Conservation (phyloP, 495 filamentous ascomycete genomes). For the Hyaloscypha bicolor region DNA sequence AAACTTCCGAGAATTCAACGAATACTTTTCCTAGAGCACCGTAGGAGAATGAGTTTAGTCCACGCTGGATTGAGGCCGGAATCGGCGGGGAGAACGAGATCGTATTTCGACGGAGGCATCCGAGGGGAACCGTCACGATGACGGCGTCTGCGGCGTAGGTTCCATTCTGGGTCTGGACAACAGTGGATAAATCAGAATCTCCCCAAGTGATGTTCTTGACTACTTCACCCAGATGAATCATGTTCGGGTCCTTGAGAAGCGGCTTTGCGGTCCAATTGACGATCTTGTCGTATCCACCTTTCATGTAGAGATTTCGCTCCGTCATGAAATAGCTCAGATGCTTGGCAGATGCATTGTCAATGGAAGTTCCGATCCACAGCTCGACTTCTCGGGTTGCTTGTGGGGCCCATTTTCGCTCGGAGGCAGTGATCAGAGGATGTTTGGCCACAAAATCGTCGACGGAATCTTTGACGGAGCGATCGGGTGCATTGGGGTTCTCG, state of each 20-base stretch:
- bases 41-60: conserved; percentile 22
- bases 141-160: conserved; percentile 21
- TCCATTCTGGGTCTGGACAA: conserved; percentile 5
- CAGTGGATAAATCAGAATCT: conserved; percentile 8
- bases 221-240: conserved; percentile 19
- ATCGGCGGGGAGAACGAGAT: conserved; percentile 18
- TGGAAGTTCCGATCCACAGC: conserved; percentile 26
- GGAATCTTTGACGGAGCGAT: conserved; percentile 24
- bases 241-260: conserved; percentile 20
- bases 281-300: conserved; percentile 29
- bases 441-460: conserved; percentile 22
- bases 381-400: conserved; percentile 28
- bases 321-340: conserved; percentile 26
- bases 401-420: conserved; percentile 25
- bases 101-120: conserved; percentile 21
- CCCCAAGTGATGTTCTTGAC: conserved; percentile 23
- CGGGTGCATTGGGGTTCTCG: conserved; percentile 21
- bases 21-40: conserved; percentile 27
- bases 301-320: conserved; percentile 28
- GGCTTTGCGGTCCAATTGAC: conserved; percentile 27
- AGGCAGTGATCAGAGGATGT: conserved; percentile 22
- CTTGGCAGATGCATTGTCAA: conserved; percentile 25
- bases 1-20: conserved; percentile 26
- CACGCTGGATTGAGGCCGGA: conserved; percentile 14
- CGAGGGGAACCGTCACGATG: conserved; percentile 23